A percentile compares a stretch with the other conserved stretches of the same genome.
Evolutionary conservation across 371 early-diverging fungal genomes (phyloP).

Genomic region (Mortierella polycephala): DNA sequence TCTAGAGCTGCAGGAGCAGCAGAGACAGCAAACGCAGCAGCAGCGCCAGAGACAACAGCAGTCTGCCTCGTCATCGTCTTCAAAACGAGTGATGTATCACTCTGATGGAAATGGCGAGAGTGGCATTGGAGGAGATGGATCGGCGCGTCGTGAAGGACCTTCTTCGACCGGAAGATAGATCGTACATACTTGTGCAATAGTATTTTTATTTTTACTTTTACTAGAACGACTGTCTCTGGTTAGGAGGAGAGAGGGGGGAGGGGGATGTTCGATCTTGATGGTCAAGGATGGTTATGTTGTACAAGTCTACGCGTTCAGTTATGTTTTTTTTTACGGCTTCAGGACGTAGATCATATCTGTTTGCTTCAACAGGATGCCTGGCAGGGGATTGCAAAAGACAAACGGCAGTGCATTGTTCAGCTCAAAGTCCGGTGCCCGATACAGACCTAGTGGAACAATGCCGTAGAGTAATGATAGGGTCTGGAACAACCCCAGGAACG

Average conservation of each 20-base stretch:
- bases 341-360: conserved; percentile 62
- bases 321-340: conserved; percentile 17
- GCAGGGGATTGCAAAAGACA: conserved; percentile 65
- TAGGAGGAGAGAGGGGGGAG: too few species aligned
- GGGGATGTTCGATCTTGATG: not conserved
- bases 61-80: not conserved
- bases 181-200: too few species aligned
- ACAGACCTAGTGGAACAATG: conserved; percentile 57
- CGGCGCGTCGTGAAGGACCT: too few species aligned
- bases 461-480: conserved; percentile 54
- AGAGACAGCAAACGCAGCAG: not conserved
- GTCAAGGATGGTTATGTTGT: not conserved
- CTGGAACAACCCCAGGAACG: conserved; percentile 57
- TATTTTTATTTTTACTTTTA: too few species aligned
- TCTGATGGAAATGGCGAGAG: not conserved
- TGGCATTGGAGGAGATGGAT: not conserved
- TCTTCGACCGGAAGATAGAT: too few species aligned
- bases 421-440: conserved; percentile 59
- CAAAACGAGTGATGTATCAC: not conserved
- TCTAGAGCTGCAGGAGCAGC: conserved; percentile 5
- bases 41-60: not conserved
- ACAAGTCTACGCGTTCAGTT: not conserved
- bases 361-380: conserved; percentile 63
- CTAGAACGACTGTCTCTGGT: too few species aligned
- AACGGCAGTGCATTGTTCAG: conserved; percentile 61